These are phyloP conservation scores for Laetiporus sulphureus DNA, from an alignment of 1,284 basidiomycete species.

Conservation along the genomic window DNA sequence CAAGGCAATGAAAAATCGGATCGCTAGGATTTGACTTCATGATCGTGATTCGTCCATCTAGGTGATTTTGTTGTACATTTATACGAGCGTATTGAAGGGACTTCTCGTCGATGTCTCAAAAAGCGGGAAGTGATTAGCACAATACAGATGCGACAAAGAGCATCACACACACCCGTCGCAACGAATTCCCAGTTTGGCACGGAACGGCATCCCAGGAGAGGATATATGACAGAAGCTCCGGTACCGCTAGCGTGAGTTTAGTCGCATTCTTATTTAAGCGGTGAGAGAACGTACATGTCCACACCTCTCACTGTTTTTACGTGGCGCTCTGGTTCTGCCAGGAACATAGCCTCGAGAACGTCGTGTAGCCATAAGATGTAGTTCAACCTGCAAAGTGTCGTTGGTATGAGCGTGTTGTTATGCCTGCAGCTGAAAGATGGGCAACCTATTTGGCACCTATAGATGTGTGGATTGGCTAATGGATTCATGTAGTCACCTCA, in stretches of 20 bases:
- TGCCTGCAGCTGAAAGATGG: background rate
- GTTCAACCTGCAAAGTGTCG: slow-evolving; percentile 50
- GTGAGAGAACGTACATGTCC: slow-evolving; percentile 42
- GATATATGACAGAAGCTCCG: slow-evolving; percentile 87
- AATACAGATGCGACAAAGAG: background rate
- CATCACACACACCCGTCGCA: slow-evolving; percentile 56
- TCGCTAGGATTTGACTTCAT: slow-evolving; percentile 31
- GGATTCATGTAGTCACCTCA: background rate
- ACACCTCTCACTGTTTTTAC: slow-evolving; percentile 30
- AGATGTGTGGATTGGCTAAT: background rate
- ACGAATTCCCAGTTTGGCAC: slow-evolving; percentile 52
- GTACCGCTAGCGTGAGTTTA: slow-evolving; percentile 61
- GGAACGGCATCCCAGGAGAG: slow-evolving; percentile 64
- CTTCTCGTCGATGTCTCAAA: slow-evolving; percentile 59
- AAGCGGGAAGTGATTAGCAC: background rate
- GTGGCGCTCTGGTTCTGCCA: background rate
- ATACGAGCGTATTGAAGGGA: slow-evolving; percentile 48
- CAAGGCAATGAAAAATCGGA: slow-evolving; percentile 29
- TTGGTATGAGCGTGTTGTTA: background rate
- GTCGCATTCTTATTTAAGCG: background rate
- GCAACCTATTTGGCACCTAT: slow-evolving; percentile 64
- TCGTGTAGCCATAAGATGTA: slow-evolving; percentile 75
- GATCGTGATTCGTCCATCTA: slow-evolving; percentile 46
- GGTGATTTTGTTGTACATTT: slow-evolving; percentile 51
- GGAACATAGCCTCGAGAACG: slow-evolving; percentile 25